Base-by-base conservation (phyloP, 306 rosid species). In the Leucaena leucocephala region DNA sequence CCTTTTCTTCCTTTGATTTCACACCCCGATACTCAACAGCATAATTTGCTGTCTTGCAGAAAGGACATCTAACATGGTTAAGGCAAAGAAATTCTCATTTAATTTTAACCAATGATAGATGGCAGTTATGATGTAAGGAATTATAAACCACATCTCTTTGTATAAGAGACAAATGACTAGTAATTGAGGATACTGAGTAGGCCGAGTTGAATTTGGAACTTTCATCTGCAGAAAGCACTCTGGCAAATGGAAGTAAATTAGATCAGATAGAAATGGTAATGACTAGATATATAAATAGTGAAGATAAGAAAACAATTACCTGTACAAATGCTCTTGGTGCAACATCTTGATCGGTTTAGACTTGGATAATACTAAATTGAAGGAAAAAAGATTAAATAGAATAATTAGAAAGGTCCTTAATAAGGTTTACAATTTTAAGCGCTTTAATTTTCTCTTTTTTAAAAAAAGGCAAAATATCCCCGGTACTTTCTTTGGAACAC, bases 221-320 rank as follows among this genome's bases (percentile, higher is more conserved):
- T 93, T 96, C 99, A 96, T 96, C 94, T 96, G 98, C 87, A 96
- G 83, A 89, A 96, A 96, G 81, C 99, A 96, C 86, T 96, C 99
- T 96, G 93, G 75, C 46, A 35, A 75, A 80, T 69, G 62, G 84
- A 79, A 85, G 42, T 34, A 43, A 76, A 74, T 88, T 81, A 89
- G 82, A 49, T 66, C 21, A 38, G 65, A 58, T 68, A 43, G 16
- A 64, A 79, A 72, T 63, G 63, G 65, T 43, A 65, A 58, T 27
- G 42, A 74, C 27, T 48, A 50, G 52, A 78, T 59, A 69, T 34
- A 67, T 39, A 34, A 71, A 63, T 50, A 44, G 44, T 12, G 40
- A 74, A 77, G 68, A 44, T 17, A 62, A 55, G 79, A 72, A 65
- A 78, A 64, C 38, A 75, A 61, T 36, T 81, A 96, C 99, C 99